Conservation (phyloP, 2,329 filamentous ascomycete genomes). For the Monilinia polystroma region DNA sequence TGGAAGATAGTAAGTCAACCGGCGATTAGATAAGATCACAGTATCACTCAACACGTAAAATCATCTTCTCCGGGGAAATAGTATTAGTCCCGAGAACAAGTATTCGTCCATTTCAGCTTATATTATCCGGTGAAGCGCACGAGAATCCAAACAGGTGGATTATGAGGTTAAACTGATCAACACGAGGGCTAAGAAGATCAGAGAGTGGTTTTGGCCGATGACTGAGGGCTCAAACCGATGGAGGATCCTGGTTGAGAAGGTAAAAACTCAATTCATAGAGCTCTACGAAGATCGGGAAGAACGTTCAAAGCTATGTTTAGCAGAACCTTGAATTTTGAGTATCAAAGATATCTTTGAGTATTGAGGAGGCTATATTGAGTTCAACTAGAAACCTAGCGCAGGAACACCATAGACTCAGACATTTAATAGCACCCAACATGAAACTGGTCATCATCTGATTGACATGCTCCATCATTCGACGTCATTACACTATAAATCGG, state of each 20-base stretch:
- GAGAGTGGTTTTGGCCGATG: too few species aligned
- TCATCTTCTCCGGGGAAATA: not conserved
- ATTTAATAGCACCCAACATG: slow-evolving; percentile 6
- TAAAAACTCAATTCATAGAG: too few species aligned
- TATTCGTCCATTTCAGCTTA: not conserved
- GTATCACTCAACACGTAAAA: not conserved
- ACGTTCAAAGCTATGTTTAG: too few species aligned
- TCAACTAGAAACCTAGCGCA: not conserved
- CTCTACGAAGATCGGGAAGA: too few species aligned
- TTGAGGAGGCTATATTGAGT: not conserved
- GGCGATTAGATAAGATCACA: slow-evolving; percentile 16
- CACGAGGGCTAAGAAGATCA: too few species aligned
- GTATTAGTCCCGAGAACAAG: not conserved
- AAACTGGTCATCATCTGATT: slow-evolving; percentile 10
- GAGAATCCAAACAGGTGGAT: too few species aligned
- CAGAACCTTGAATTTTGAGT: too few species aligned
- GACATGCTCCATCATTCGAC: not conserved
- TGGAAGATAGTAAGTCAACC: not conserved
- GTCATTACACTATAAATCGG: slow-evolving; percentile 2
- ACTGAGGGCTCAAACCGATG: too few species aligned
- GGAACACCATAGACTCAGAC: slow-evolving; percentile 8
- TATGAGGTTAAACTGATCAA: too few species aligned
- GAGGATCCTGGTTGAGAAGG: too few species aligned
- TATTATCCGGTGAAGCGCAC: too few species aligned
- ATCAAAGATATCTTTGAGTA: too few species aligned